Evolutionary conservation across 257 asterid genomes (phyloP).

Genomic region (Petrea volubilis): DNA sequence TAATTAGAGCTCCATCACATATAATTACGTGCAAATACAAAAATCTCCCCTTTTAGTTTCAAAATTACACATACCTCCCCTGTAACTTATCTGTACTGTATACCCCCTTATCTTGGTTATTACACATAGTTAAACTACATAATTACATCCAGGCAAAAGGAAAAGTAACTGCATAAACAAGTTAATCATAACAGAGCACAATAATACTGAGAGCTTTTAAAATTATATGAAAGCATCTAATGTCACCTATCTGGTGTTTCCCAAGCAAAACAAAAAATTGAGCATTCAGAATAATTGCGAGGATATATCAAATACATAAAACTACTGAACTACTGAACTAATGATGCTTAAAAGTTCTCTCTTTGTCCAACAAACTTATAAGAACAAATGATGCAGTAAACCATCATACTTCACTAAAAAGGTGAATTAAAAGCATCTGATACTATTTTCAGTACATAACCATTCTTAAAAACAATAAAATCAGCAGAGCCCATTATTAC

Average conservation of each 20-base stretch:
- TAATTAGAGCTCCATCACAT: too few relatives aligned
- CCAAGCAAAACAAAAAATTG: too few relatives aligned
- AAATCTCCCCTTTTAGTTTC: too few relatives aligned
- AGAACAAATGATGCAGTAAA: neutral
- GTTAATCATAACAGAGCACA: neutral
- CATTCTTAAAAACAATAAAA: too few relatives aligned
- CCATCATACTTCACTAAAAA: neutral
- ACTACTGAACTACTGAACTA: too few relatives aligned
- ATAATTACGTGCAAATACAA: too few relatives aligned
- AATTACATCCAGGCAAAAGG: neutral
- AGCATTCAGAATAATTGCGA: too few relatives aligned
- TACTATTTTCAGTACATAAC: neutral
- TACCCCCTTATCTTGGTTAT: too few relatives aligned
- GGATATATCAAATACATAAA: too few relatives aligned
- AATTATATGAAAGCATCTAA: neutral
- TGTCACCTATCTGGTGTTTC: neutral
- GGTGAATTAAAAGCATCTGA: neutral
- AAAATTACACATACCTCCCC: too few relatives aligned
- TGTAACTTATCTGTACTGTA: too few relatives aligned
- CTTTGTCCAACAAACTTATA: neutral
- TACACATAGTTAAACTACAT: neutral
- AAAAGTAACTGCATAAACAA: neutral
- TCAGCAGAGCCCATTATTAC: slow-evolving; percentile 41
- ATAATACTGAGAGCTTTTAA: neutral
- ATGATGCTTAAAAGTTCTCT: neutral